These are phyloP conservation scores for Bryum argenteum DNA, from an alignment of 225 moss, liverwort and hornwort species.

Conservation along the genomic window DNA sequence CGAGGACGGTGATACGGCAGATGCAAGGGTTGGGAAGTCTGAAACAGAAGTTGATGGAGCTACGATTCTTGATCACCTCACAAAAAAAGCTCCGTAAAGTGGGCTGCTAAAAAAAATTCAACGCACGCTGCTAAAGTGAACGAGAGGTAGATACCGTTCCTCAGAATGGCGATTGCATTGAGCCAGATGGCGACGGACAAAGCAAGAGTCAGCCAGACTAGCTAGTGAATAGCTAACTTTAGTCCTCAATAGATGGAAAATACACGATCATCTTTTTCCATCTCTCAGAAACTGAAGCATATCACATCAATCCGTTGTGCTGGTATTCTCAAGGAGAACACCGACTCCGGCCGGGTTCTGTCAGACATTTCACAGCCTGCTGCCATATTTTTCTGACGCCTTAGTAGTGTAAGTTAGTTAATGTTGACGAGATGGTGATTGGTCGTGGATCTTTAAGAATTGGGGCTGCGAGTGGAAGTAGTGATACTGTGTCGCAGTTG, in stretches of 20 bases:
- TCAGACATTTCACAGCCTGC: conserved; percentile 8
- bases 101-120: background rate
- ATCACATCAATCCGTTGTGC: background rate
- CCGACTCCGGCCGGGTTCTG: background rate
- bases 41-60: too few relatives aligned
- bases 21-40: too few relatives aligned
- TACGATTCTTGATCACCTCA: too few relatives aligned
- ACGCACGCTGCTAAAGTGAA: background rate
- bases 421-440: background rate
- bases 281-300: background rate
- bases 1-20: too few relatives aligned
- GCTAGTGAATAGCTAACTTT: conserved; percentile 29
- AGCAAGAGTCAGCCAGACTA: conserved; percentile 4
- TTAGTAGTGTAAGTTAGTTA: background rate
- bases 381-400: background rate
- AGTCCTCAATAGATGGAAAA: conserved; percentile 12
- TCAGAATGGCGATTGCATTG: background rate
- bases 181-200: background rate
- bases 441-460: background rate
- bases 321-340: background rate
- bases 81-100: background rate
- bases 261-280: background rate
- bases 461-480: background rate
- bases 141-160: background rate
- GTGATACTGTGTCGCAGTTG: background rate